These are phyloP conservation scores for Gamarada debralockiae DNA, from an alignment of 495 filamentous ascomycete genomes.

Conservation along the genomic window DNA sequence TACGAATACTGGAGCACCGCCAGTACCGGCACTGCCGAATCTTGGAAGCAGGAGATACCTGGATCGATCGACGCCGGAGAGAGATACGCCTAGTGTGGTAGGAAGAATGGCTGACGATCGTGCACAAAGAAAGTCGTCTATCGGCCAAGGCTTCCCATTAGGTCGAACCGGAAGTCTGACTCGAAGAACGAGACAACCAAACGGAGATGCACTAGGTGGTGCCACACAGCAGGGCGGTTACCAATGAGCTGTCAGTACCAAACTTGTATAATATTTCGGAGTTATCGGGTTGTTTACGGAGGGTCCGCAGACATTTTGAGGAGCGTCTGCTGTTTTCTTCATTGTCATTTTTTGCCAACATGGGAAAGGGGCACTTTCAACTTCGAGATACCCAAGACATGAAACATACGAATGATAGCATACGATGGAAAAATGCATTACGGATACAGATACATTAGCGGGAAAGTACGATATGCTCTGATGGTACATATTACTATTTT, in stretches of 20 bases:
- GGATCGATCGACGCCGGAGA: constrained; percentile 38
- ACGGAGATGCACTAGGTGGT: constrained; percentile 1
- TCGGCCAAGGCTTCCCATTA: constrained; percentile 15
- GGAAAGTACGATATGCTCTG: too few species aligned
- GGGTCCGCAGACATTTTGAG: too few species aligned
- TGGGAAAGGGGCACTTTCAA: too few species aligned
- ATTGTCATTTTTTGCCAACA: too few species aligned
- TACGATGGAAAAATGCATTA: too few species aligned
- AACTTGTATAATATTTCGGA: too few species aligned
- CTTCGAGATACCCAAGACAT: too few species aligned
- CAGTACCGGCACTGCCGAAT: constrained; percentile 14
- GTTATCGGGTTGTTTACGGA: too few species aligned
- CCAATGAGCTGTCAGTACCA: constrained; percentile 6
- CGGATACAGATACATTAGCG: too few species aligned
- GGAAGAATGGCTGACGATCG: constrained; percentile 41
- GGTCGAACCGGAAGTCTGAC: constrained; percentile 22
- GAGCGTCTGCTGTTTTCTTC: too few species aligned
- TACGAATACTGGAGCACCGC: constrained; percentile 7
- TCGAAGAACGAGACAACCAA: constrained; percentile 15
- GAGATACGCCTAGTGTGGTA: constrained; percentile 31
- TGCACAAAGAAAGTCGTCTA: constrained; percentile 23
- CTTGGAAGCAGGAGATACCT: constrained; percentile 37
- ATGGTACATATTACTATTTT: too few species aligned
- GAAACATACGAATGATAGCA: too few species aligned
- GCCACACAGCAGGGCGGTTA: constrained; percentile 15